Evolutionary conservation across 768 basidiomycete genomes (phyloP).

Genomic region (Strobilomyces confusus): DNA sequence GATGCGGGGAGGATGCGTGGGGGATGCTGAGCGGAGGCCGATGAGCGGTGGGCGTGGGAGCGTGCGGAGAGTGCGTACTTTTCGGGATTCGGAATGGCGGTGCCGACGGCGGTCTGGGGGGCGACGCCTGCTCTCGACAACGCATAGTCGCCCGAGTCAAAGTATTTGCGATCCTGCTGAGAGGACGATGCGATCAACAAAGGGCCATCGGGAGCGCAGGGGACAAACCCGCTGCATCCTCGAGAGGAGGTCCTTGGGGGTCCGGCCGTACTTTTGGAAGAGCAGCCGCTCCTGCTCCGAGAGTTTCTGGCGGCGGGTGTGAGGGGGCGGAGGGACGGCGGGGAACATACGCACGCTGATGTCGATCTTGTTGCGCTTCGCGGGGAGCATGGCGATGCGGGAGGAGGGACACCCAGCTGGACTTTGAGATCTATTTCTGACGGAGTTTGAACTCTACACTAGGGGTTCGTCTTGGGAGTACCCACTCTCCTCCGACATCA

Average conservation of each 20-base stretch:
- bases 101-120: constrained; percentile 87
- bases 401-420: constrained; percentile 11
- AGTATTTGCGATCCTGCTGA: constrained; percentile 93
- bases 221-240: constrained; percentile 89
- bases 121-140: constrained; percentile 91
- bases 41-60: neutral
- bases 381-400: constrained; percentile 57
- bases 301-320: constrained; percentile 53
- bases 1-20: constrained; percentile 73
- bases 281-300: constrained; percentile 90
- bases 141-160: constrained; percentile 98
- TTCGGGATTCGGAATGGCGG: constrained; percentile 97
- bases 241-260: constrained; percentile 90
- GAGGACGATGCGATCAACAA: constrained; percentile 7
- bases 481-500: constrained; percentile 14
- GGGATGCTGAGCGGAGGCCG: constrained; percentile 61
- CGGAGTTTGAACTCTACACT: constrained; percentile 23
- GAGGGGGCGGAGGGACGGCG: constrained; percentile 2
- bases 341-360: constrained; percentile 63
- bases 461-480: constrained; percentile 7
- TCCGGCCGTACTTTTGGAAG: constrained; percentile 91
- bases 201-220: constrained; percentile 1
- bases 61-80: constrained; percentile 52
- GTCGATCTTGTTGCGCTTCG: constrained; percentile 89
- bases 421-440: neutral